These are phyloP conservation scores for Aspergillus candidus DNA, from an alignment of 2,329 filamentous ascomycete genomes.

Conservation along the genomic window DNA sequence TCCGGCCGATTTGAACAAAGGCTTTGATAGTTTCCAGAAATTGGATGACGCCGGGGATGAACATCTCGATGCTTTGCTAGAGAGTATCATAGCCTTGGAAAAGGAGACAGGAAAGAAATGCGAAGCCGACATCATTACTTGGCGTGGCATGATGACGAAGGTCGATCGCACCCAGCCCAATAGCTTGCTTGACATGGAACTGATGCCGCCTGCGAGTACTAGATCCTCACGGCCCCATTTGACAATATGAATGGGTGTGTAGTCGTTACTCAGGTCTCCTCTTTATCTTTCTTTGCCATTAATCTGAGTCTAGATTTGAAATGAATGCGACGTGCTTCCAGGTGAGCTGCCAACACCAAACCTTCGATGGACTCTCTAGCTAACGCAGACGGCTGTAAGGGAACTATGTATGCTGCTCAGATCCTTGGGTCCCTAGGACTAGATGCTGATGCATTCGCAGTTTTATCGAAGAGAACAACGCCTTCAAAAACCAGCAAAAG, in stretches of 20 bases:
- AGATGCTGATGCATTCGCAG: constrained; percentile 41
- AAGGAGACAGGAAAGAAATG: constrained; percentile 59
- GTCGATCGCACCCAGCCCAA: constrained; percentile 40
- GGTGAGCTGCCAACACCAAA: constrained; percentile 44
- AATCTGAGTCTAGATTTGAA: constrained; percentile 60
- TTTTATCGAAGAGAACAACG: constrained; percentile 88
- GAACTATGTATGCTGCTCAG: constrained; percentile 45
- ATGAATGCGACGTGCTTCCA: constrained; percentile 94
- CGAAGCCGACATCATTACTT: constrained; percentile 78
- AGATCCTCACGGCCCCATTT: constrained; percentile 83
- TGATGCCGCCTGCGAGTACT: not conserved
- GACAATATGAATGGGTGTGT: constrained; percentile 71
- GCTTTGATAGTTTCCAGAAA: constrained; percentile 76
- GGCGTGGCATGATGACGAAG: constrained; percentile 99
- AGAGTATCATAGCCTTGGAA: constrained; percentile 68
- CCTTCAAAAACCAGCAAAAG: constrained; percentile 60
- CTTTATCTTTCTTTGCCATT: constrained; percentile 2
- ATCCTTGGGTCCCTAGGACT: not conserved
- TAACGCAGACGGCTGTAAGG: constrained; percentile 34
- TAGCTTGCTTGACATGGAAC: not conserved
- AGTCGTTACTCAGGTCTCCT: not conserved
- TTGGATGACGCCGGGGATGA: constrained; percentile 78
- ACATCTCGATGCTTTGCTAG: constrained; percentile 78
- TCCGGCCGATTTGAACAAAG: constrained; percentile 67
- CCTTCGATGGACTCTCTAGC: constrained; percentile 2